Percentiles rank a stretch among this genome's conserved stretches.
These are phyloP conservation scores for Globisporangium parvum DNA, from an alignment of 352 stramenopile genomes.

Conservation along the genomic window DNA sequence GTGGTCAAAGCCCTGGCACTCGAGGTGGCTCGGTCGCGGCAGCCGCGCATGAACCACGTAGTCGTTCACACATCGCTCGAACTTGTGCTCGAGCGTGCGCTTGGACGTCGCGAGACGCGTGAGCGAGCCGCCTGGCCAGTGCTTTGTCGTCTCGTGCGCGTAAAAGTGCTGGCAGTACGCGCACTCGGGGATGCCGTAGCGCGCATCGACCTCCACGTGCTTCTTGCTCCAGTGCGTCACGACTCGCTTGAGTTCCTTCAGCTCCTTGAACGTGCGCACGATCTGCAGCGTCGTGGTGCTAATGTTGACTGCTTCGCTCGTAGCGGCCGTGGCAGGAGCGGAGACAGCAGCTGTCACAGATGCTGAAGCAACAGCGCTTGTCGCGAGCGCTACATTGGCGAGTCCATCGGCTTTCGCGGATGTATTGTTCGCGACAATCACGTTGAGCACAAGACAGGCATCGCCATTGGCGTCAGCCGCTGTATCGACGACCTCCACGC, in stretches of 20 bases:
- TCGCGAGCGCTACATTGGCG: no score
- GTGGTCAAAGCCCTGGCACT: slow-evolving; percentile 10
- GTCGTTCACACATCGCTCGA: neutral
- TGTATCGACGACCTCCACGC: neutral
- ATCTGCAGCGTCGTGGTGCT: slow-evolving; percentile 3
- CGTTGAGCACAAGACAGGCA: neutral
- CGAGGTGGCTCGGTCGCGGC: neutral
- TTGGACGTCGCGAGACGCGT: slow-evolving; percentile 1
- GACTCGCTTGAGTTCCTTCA: slow-evolving; percentile 3
- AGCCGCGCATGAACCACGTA: slow-evolving; percentile 1
- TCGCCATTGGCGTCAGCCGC: neutral
- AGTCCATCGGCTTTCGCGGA: no score
- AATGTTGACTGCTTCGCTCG: neutral
- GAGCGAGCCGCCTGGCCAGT: neutral
- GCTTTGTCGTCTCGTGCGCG: neutral
- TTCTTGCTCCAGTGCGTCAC: slow-evolving; percentile 3
- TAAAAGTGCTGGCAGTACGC: slow-evolving; percentile 1
- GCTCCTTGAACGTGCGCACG: slow-evolving; percentile 6
- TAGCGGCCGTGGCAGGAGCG: no score
- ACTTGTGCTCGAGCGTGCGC: neutral
- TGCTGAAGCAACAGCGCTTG: no score
- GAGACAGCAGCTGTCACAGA: no score
- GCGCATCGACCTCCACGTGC: neutral
- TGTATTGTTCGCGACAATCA: neutral
- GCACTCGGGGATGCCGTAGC: neutral